phyloP scores from a whole-genome alignment of 306 rosid species.

The Trifolium pratense region DNA sequence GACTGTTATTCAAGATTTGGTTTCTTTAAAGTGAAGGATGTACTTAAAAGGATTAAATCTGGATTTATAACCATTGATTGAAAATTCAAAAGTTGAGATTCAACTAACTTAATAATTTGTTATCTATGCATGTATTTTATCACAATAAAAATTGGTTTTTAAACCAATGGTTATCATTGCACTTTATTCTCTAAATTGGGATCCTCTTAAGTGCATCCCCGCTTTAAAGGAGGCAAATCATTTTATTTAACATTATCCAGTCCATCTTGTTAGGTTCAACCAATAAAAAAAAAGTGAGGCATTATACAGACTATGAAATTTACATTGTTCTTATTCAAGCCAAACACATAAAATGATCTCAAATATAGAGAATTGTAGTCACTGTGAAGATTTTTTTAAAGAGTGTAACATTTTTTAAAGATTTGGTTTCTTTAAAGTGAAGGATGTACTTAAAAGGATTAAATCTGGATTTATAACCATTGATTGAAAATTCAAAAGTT shows the following conservation, averaged over 20 bases:
- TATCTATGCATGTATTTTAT: neutral
- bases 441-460: neutral
- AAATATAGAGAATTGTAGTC: neutral
- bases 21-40: constrained; percentile 10
- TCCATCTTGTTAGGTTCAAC: constrained; percentile 27
- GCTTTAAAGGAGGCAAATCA: neutral
- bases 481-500: neutral
- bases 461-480: constrained; percentile 3
- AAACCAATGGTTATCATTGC: neutral
- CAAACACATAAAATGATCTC: neutral
- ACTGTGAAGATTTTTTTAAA: neutral
- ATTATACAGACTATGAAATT: neutral
- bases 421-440: constrained; percentile 11
- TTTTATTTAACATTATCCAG: neutral
- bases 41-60: neutral
- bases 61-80: neutral
- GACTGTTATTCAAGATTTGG: constrained; percentile 31
- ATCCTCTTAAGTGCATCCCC: neutral
- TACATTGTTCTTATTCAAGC: neutral
- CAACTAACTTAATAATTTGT: neutral
- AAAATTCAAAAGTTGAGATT: neutral
- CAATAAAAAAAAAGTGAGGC: constrained; percentile 18
- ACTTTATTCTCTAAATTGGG: neutral
- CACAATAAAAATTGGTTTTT: neutral
- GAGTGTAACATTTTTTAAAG: constrained; percentile 8